Evolutionary conservation across 208 protist species (phyloP).

Genomic region (Acanthamoeba castellanii): DNA sequence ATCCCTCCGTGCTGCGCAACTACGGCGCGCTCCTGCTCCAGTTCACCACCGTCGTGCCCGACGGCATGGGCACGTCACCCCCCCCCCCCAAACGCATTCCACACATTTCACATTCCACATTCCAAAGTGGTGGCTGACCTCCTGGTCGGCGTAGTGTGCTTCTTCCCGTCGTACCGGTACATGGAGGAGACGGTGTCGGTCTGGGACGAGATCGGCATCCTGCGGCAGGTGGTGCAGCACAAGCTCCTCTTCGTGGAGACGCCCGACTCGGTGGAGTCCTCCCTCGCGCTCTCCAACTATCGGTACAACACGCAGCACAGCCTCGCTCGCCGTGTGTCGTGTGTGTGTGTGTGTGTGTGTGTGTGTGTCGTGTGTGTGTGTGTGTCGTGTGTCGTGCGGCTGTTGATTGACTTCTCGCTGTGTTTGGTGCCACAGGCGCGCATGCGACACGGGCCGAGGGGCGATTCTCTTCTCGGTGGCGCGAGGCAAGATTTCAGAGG

Average conservation of each 20-base stretch:
- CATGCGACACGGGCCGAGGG: conserved; percentile 98
- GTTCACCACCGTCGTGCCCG: conserved; percentile 95
- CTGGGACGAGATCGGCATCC: conserved; percentile 95
- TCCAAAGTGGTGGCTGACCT: background rate
- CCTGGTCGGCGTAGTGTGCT: conserved; percentile 71
- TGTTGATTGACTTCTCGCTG: background rate
- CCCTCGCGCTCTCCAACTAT: conserved; percentile 98
- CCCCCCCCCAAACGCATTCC: background rate
- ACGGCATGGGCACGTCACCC: conserved; percentile 91
- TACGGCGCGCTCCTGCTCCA: conserved; percentile 97
- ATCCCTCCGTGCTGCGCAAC: conserved; percentile 95
- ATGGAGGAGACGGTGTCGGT: conserved; percentile 86
- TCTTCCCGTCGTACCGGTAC: conserved; percentile 93
- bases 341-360: too few species aligned
- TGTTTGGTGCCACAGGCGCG: conserved; percentile 77
- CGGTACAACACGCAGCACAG: conserved; percentile 77
- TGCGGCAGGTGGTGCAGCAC: conserved; percentile 94
- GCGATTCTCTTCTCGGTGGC: conserved; percentile 99
- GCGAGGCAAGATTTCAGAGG: conserved; percentile 96
- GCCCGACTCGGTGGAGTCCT: conserved; percentile 96
- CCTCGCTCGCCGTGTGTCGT: too few species aligned
- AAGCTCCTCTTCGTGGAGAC: conserved; percentile 99
- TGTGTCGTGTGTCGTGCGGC: background rate
- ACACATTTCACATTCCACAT: background rate
- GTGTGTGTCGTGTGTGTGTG: too few species aligned